phyloP scores from a whole-genome alignment of 495 filamentous ascomycete genomes.

The Trichocladium antarcticum region DNA sequence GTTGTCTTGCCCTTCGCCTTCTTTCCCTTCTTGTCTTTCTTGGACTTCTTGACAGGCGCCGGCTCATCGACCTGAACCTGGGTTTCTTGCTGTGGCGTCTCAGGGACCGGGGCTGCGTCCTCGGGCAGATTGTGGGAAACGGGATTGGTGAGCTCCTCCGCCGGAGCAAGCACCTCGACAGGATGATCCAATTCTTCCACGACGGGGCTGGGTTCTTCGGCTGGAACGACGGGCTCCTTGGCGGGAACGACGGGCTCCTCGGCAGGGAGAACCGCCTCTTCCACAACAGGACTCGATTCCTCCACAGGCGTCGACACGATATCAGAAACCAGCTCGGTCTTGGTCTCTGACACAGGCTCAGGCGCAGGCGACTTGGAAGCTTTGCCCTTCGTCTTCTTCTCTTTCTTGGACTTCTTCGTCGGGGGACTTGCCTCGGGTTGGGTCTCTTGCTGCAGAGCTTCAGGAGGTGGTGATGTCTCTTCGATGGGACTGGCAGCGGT shows the following conservation, averaged over 20 bases:
- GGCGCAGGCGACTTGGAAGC: neutral
- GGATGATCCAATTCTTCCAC: neutral
- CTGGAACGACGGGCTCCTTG: neutral
- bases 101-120: neutral
- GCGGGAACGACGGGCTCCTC: neutral
- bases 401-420: constrained; percentile 16
- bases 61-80: constrained; percentile 4
- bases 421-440: neutral
- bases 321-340: neutral
- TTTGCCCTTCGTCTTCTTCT: constrained; percentile 13
- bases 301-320: neutral
- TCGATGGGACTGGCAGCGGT: neutral
- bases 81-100: neutral
- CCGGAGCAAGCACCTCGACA: too few species aligned
- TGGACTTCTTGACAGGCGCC: constrained; percentile 15
- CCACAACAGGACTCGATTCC: neutral
- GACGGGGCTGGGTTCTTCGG: neutral
- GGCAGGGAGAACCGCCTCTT: neutral
- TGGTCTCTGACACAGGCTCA: neutral
- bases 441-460: neutral
- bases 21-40: constrained; percentile 18
- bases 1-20: constrained; percentile 2
- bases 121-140: neutral
- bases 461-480: neutral
- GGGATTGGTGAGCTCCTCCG: neutral